Conservation (phyloP, 2,329 filamentous ascomycete species). For the Thermoascus crustaceus region DNA sequence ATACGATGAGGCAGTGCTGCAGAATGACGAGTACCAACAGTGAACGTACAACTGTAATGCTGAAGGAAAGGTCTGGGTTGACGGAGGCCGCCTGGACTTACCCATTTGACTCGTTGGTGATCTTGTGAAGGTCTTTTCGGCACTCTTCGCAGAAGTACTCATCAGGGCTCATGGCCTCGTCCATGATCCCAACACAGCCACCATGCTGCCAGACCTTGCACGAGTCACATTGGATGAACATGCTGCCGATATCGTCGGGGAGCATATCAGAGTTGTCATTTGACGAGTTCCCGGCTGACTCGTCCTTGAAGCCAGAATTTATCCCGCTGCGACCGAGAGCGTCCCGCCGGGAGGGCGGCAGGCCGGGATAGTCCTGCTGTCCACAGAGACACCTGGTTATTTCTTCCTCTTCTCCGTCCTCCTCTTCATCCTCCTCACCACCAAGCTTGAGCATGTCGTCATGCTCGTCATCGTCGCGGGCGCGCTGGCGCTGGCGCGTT, state of each 20-base stretch:
- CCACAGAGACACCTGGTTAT: conserved; percentile 93
- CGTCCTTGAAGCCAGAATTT: conserved; percentile 48
- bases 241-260: conserved; percentile 79
- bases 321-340: conserved; percentile 47
- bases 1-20: background rate
- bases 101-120: conserved; percentile 75
- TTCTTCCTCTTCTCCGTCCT: conserved; percentile 76
- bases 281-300: conserved; percentile 50
- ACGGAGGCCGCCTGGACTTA: conserved; percentile 45
- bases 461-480: conserved; percentile 56
- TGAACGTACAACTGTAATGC: background rate
- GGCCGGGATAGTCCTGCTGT: conserved; percentile 88
- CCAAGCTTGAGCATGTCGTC: conserved; percentile 42
- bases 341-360: conserved; percentile 51
- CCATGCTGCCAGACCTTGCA: conserved; percentile 99
- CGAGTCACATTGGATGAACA: conserved; percentile 96
- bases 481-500: conserved; percentile 71
- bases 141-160: conserved; percentile 98
- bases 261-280: conserved; percentile 53
- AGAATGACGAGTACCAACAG: background rate
- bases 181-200: conserved; percentile 93
- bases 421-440: conserved; percentile 48
- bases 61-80: conserved; percentile 1
- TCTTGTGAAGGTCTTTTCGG: conserved; percentile 80
- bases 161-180: conserved; percentile 83